Evolutionary conservation across 2,329 filamentous ascomycete genomes (phyloP), one percentile per base, ranked within the genome.

Genomic region (Ceratocystis variospora): DNA sequence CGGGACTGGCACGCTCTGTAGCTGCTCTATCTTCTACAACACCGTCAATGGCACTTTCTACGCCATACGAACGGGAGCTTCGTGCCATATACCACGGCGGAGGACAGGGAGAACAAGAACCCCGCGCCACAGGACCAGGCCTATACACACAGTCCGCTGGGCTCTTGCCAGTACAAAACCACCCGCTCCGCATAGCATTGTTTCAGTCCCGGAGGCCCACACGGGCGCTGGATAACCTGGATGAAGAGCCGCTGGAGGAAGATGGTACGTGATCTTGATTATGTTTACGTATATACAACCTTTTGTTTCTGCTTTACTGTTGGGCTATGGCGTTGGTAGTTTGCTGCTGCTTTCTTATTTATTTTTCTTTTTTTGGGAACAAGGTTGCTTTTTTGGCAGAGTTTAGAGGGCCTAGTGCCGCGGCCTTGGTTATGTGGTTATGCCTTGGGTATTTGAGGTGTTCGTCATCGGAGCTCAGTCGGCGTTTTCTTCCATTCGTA

Each of bases 1-100:
- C 77, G 2, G 76, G 79, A 2, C 72, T 76, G 63, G 72, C 76
- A 5, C 72, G 76, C 37, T 73, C 76, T 4, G 73, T 77, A 68
- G 71, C 74, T 5, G 75, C 73, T 37, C 70, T 75, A 61, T 73
- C 75, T 12, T 75, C 78, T 7, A 79, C 77, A 2, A 79, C 77
- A 3, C 78, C 78, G 2, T 73, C 73, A 65, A 77, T 73, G 17
- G 76, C 77, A 15, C 71, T 79, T 5, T 76, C 78, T 5, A 76
- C 76, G 0, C 75, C 78, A n/a, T 72, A 79, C n/a, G 75, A 77
- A 67, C 71, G 72, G 31, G 73, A 75, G 45, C 70, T 75, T 2
- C 72, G 73, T 8, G 66, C 66, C 17, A 50, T 62, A 17, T 67
- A 67, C 46, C 53, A 53, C 31, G 61, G 64, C 50, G 71, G 67